Evolutionary conservation across 495 filamentous ascomycete species (phyloP), one percentile per base, ranked within the genome.

Genomic region (Rhizodiscina lignyota): DNA sequence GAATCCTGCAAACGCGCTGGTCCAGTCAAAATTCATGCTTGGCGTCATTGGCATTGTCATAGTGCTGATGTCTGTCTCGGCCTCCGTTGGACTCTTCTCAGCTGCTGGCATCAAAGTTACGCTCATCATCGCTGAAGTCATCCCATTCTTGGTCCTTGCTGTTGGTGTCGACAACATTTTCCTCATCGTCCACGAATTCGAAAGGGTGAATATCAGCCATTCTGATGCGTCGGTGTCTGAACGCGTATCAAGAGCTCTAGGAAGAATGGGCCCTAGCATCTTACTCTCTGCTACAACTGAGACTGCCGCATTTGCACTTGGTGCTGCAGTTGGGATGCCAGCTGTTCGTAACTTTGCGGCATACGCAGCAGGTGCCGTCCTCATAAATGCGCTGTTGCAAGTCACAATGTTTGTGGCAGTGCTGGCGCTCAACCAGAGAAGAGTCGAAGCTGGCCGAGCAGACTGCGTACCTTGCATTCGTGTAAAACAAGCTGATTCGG

Each of bases 81-180:
- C 91, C 11, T 93, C 84, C 5, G 82, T 96, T 35, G 89, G 89
- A 6, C 54, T 96, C 21, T 97, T 94, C 49, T 93, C 86, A 0
- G 85, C 79, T 38, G 65, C 71, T 20, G 84, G 83, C 5, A 68
- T 96, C 45, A 93, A 87, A 55, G 91, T 83, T 21, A 97, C 89
- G 2, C 60, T 97, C 40, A 96, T 97, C 49, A 96, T 97, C 43
- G 87, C 92, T 4, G 89, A 97, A 50, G 89, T 97, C 41, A 97
- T 97, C 39, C 89, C 89, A 0, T 97, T 97, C 55, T 73, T 97
- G 42, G 86, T 97, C 10, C 60, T 97, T 8, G 89, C 89, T 31
- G 81, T 97, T 13, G 89, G 89, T 18, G 91, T 97, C 6, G 89
- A 97, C 65, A 97, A 97, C 52, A 96, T 97, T 50, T 97, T 97